Conservation (phyloP, 495 filamentous ascomycete species). For the Lophiotrema nucula region DNA sequence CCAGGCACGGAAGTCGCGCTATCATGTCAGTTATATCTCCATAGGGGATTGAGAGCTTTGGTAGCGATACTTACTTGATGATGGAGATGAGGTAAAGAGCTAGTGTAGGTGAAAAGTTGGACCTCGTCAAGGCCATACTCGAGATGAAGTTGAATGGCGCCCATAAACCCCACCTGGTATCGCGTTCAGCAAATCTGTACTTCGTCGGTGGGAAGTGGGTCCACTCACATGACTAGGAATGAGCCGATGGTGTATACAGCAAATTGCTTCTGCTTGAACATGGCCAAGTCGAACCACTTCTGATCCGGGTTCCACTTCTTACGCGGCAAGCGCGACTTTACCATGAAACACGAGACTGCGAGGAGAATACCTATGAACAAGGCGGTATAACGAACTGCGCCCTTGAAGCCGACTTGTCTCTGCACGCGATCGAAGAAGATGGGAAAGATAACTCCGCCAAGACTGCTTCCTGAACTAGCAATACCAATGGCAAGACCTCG, state of each 20-base stretch:
- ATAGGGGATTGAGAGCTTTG: too few species aligned
- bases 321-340: neutral
- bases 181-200: neutral
- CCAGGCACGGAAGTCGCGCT: constrained; percentile 1
- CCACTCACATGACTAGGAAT: neutral
- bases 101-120: neutral
- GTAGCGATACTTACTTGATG: neutral
- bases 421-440: neutral
- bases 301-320: constrained; percentile 2
- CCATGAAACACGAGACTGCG: neutral
- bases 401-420: neutral
- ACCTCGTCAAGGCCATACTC: neutral
- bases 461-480: neutral
- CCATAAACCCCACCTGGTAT: constrained; percentile 1
- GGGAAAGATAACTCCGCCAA: neutral
- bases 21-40: too few species aligned
- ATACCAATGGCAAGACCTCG: neutral
- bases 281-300: neutral
- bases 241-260: neutral
- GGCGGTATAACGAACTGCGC: constrained; percentile 1
- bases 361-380: constrained; percentile 1
- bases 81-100: constrained; percentile 4
- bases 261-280: neutral
- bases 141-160: constrained; percentile 1
- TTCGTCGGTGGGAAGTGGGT: neutral